These are phyloP conservation scores for Trypanosoma brucei DNA, from an alignment of 208 protist genomes.

Conservation along the genomic window DNA sequence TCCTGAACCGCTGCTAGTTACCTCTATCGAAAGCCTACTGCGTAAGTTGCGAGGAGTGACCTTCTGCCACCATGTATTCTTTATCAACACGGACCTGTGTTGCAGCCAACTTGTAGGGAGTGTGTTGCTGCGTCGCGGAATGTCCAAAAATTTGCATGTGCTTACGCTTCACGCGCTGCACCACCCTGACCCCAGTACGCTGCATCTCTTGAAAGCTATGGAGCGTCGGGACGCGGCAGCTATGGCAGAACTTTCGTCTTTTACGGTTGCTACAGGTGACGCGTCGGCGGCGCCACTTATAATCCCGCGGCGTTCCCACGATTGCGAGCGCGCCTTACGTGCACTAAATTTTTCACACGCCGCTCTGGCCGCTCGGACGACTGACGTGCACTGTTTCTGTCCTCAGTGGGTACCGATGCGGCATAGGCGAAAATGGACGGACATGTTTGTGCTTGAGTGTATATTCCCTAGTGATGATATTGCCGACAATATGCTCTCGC, in stretches of 20 bases:
- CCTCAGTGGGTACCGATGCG: constrained; percentile 7
- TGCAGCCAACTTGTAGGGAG: neutral
- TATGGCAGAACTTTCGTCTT: neutral
- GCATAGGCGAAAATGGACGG: constrained; percentile 7
- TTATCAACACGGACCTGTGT: constrained; percentile 22
- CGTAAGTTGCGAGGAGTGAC: neutral
- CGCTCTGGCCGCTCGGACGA: neutral
- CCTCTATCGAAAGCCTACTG: neutral
- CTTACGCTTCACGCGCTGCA: constrained; percentile 7
- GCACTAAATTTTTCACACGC: constrained; percentile 4
- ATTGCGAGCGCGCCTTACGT: constrained; percentile 1
- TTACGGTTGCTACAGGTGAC: neutral
- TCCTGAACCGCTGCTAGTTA: constrained; percentile 4
- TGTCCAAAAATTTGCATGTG: neutral
- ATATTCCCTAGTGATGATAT: constrained; percentile 5
- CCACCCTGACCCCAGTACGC: neutral
- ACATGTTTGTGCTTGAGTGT: constrained; percentile 8
- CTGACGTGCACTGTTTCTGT: constrained; percentile 12
- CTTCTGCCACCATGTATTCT: constrained; percentile 2
- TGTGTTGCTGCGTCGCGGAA: neutral
- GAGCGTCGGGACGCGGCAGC: neutral
- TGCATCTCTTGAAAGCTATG: constrained; percentile 6
- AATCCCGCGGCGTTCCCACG: constrained; percentile 1
- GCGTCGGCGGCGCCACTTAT: neutral
- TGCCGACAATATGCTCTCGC: neutral